Conservation (phyloP, 179 eudicot genomes). For the Silene coronaria region DNA sequence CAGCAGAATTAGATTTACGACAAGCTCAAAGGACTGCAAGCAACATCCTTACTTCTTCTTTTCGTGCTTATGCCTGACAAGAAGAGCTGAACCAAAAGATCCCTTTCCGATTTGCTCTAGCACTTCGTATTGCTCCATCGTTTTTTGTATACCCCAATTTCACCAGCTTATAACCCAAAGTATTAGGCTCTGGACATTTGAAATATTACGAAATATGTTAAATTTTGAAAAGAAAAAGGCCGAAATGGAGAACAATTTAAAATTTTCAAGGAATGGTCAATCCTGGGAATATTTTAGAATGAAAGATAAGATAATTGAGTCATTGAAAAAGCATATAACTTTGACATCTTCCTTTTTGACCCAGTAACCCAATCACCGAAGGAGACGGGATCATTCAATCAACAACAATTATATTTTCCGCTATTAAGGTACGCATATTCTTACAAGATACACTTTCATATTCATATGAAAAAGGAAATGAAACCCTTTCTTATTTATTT, state of each 20-base stretch:
- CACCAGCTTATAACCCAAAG: not conserved
- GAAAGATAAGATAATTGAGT: constrained; percentile 3
- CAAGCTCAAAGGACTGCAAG: not conserved
- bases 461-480: too few species aligned
- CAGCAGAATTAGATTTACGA: not conserved
- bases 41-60: constrained; percentile 37
- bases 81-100: constrained; percentile 50
- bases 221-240: not conserved
- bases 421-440: too few species aligned
- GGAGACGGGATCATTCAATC: constrained; percentile 9
- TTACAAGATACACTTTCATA: too few species aligned
- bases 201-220: not conserved
- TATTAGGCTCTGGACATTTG: not conserved
- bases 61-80: constrained; percentile 50
- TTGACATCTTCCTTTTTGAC: constrained; percentile 21
- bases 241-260: constrained; percentile 11
- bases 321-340: constrained; percentile 6
- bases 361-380: constrained; percentile 19
- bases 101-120: constrained; percentile 52
- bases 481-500: not conserved
- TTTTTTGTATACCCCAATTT: constrained; percentile 9
- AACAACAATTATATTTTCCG: not conserved
- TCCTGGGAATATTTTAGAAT: constrained; percentile 5
- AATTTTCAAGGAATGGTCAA: constrained; percentile 9
- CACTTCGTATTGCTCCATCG: constrained; percentile 50